Evolutionary conservation across 1,284 basidiomycete species (phyloP), one percentile per base, ranked within the genome.

Genomic region (Trametes pubescens): DNA sequence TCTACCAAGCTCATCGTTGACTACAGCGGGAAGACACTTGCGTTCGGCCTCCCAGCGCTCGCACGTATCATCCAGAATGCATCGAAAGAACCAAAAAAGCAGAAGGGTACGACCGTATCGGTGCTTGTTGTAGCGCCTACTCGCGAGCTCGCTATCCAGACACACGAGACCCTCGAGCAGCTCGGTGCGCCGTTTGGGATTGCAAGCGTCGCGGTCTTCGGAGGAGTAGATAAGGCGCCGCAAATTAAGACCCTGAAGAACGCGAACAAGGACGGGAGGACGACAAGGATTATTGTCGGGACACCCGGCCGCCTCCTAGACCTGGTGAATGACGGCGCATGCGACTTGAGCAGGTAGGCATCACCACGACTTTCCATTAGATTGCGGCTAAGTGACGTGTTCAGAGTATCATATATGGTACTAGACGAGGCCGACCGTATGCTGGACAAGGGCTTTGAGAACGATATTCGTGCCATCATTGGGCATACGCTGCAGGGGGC

Each of bases 401-500:
- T 4, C 67, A 91, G 92, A 46, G 95, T 99, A 29, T 84, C 89
- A 55, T 99, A 96, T 81, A 83, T 99, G 18, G 97, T 99, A 0
- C 81, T 99, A 46, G 98, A 99, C 74, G 97, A 99, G 79, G 97
- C 97, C 1, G 97, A 99, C 79, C 86, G 97, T 51, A 99, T 99
- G 97, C 83, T 99, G 53, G 98, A 99, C 77, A 96, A 93, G 73
- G 98, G 98, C 0, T 99, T 99, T 77, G 98, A 99, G 80, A 98
- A 98, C 72, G 98, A 99, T 77, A 99, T 99, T 69, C 85, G 95
- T 54, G 86, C 86, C 62, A 99, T 99, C 73, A 96, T 99, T 66
- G 90, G 87, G 9, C 84, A 87, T 71, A 90, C 91, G 34, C 91
- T 91, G 69, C 86, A 86, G 69, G 81, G 83, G 13, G 77, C 79